Evolutionary conservation across 73 alveolate species (phyloP).

Genomic region (Breviolum minutum): DNA sequence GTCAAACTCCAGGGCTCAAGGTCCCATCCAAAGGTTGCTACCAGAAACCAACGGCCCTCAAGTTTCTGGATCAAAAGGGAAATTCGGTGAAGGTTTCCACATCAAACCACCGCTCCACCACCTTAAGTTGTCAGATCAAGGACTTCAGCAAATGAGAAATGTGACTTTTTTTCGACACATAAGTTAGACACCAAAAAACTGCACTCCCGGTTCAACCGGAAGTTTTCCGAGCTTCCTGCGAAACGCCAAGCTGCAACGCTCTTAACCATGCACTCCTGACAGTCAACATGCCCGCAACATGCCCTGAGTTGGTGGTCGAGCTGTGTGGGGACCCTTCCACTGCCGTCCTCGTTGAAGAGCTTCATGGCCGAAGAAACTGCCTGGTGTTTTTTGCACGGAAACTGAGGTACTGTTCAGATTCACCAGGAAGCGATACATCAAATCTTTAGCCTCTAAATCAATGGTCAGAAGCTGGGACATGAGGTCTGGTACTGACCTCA

Average conservation of each 20-base stretch:
- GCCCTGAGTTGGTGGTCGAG: background rate
- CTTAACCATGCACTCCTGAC: slow-evolving; percentile 59
- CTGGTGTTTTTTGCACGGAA: background rate
- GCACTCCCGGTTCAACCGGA: background rate
- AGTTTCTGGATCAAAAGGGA: background rate
- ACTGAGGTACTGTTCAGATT: too few species aligned
- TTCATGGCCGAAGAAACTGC: slow-evolving; percentile 75
- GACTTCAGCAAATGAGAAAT: background rate
- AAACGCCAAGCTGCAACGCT: slow-evolving; percentile 80
- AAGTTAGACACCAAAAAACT: too few species aligned
- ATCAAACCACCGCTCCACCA: slow-evolving; percentile 66
- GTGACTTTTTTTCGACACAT: background rate
- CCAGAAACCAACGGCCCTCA: background rate
- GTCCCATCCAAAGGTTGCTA: background rate
- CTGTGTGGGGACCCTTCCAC: background rate
- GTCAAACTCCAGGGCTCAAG: background rate
- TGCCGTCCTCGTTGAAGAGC: slow-evolving; percentile 67
- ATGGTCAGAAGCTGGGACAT: slow-evolving; percentile 41
- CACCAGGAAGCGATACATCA: background rate
- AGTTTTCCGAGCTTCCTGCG: background rate
- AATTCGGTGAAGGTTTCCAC: slow-evolving; percentile 77
- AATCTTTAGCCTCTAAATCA: slow-evolving; percentile 19
- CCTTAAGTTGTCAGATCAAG: background rate
- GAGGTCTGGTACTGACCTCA: slow-evolving; percentile 74
- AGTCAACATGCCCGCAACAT: background rate